Evolutionary conservation across 2,329 filamentous ascomycete species (phyloP), one percentile per base, ranked within the genome.

Genomic region (Ascochyta rabiei): DNA sequence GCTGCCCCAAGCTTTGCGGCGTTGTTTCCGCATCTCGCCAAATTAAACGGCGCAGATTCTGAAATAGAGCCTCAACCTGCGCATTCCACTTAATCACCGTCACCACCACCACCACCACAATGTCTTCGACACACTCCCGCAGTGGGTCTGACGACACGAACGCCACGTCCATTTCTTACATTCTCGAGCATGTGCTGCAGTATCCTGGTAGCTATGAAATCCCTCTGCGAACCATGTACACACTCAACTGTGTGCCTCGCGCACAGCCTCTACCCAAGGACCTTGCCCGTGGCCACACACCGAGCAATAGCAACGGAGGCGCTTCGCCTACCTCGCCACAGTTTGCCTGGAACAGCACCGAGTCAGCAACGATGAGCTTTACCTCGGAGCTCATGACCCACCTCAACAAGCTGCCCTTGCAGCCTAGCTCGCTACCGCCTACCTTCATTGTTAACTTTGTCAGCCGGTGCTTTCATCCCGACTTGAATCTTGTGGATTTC

Each of bases 151-250:
- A 73, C 33, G 69, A 75, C 63, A 67, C 70, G 31, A 71, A 58
- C 38, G 59, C 59, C 40, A 68, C 72, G 16, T 61, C 64, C 21
- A 64, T 67, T 43, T 69, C 72, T 21, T 76, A 74, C 67, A 71
- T 76, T 44, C 68, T 76, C 50, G 74, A 76, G 52, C 73, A 76
- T 68, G 79, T 86, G 53, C 74, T 87, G 48, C 81, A 82, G 53
- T 86, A 87, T 67, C 84, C 85, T 8, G 81, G 80, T 64, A 83
- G 79, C 62, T 88, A 88, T 67, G 86, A 88, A 64, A 84, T 88
- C 28, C 86, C 86, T 18, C 78, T 89, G 24, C 82, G 86, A 53
- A 87, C 84, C 59, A 88, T 88, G 83, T 88, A 88, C 76, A 82
- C 82, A 23, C 79, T 89, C 70, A 89, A 89, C 68, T 85, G 82